Conservation (phyloP, 73 alveolate species). For the Paramecium bursaria region DNA sequence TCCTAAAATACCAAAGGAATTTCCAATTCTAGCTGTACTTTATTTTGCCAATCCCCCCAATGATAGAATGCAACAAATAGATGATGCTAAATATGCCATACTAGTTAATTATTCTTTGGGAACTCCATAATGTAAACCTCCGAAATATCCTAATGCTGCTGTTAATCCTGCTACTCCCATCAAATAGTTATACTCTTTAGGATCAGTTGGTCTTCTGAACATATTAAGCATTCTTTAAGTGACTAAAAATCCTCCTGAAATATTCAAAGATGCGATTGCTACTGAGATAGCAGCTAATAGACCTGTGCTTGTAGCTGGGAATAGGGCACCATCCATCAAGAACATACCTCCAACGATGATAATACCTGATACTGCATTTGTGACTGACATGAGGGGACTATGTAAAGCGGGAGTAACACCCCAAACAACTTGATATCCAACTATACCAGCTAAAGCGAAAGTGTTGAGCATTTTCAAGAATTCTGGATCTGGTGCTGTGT, state of each 20-base stretch:
- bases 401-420: conserved; percentile 88
- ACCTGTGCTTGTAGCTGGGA: conserved; percentile 65
- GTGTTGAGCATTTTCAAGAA: conserved; percentile 70
- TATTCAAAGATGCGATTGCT: conserved; percentile 67
- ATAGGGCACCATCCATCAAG: conserved; percentile 59
- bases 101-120: conserved; percentile 54
- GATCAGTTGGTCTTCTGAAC: conserved; percentile 75
- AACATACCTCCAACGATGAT: conserved; percentile 75
- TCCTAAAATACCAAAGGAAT: conserved; percentile 71
- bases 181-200: conserved; percentile 71
- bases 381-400: conserved; percentile 88
- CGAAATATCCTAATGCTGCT: conserved; percentile 50
- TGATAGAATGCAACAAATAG: conserved; percentile 75
- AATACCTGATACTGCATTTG: conserved; percentile 89
- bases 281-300: conserved; percentile 67
- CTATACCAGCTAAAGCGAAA: conserved; percentile 80
- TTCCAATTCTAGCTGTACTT: conserved; percentile 81
- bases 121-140: conserved; percentile 48
- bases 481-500: conserved; percentile 44
- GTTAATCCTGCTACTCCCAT: conserved; percentile 55
- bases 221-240: conserved; percentile 72
- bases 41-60: conserved; percentile 79
- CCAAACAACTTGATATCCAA: conserved; percentile 87
- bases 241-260: conserved; percentile 70
- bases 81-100: conserved; percentile 75